Evolutionary conservation across 768 basidiomycete species (phyloP).

Genomic region (Cyathus striatus): DNA sequence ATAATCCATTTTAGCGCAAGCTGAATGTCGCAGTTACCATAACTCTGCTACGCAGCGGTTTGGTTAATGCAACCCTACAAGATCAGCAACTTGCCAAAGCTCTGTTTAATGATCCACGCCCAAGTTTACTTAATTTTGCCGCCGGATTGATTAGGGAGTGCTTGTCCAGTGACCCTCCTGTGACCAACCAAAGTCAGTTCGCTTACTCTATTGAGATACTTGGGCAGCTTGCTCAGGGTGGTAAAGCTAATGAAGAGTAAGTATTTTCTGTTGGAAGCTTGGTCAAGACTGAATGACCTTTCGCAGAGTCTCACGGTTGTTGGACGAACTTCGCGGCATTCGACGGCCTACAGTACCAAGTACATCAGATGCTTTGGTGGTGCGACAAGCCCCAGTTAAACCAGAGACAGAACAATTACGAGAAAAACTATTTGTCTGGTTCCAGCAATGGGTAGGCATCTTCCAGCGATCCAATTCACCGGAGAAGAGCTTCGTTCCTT

Average conservation of each 20-base stretch:
- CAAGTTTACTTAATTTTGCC: conserved; percentile 74
- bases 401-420: conserved; percentile 72
- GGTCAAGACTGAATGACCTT: conserved; percentile 3
- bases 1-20: conserved; percentile 63
- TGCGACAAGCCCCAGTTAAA: conserved; percentile 48
- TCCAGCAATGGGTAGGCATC: conserved; percentile 94
- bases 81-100: conserved; percentile 91
- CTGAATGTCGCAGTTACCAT: conserved; percentile 93
- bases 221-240: conserved; percentile 61
- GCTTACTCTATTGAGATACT: conserved; percentile 77
- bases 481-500: conserved; percentile 93
- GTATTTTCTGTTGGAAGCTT: conserved; percentile 22
- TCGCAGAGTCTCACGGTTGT: conserved; percentile 57
- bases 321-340: conserved; percentile 79
- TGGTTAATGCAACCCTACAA: conserved; percentile 71
- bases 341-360: conserved; percentile 40
- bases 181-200: conserved; percentile 78
- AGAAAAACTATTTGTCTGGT: conserved; percentile 73
- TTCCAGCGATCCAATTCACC: conserved; percentile 88
- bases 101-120: conserved; percentile 71
- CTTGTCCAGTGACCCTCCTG: conserved; percentile 73
- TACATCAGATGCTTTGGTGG: conserved; percentile 27
- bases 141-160: conserved; percentile 85
- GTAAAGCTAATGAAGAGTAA: conserved; percentile 83
- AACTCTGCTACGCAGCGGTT: conserved; percentile 77